A percentile compares a stretch with the other conserved stretches of the same genome.
Conservation (phyloP, 176 grass and related monocot species). For the Elaeis guineensis region DNA sequence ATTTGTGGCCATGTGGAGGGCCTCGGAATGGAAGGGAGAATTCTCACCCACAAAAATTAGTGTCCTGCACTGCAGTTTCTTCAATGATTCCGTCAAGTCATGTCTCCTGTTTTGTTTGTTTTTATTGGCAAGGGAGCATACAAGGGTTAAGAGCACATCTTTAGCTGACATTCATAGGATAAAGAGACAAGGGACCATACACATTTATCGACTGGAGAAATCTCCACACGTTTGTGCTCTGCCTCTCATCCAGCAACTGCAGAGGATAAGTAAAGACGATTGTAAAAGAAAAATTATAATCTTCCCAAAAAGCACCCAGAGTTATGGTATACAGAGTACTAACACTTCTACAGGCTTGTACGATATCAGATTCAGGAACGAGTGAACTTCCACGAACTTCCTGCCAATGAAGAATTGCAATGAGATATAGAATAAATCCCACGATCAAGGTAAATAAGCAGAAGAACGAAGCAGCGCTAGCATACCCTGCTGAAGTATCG, state of each 20-base stretch:
- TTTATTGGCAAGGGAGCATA: no score
- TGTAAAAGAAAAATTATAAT: not conserved
- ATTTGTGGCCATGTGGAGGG: conserved; percentile 81
- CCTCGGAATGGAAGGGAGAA: conserved; percentile 73
- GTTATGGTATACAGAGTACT: conserved; percentile 1
- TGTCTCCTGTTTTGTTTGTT: conserved; percentile 62
- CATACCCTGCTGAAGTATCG: conserved; percentile 94
- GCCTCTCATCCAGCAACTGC: conserved; percentile 84
- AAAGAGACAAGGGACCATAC: conserved; percentile 22
- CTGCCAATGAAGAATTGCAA: conserved; percentile 29
- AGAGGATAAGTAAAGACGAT: conserved; percentile 12
- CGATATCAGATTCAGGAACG: conserved; percentile 88
- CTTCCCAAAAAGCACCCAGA: no score
- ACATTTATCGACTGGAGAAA: conserved; percentile 87
- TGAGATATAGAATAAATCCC: conserved; percentile 18
- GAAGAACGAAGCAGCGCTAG: not conserved
- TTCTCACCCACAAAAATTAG: conserved; percentile 84
- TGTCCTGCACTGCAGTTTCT: conserved; percentile 77
- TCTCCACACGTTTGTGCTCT: conserved; percentile 72
- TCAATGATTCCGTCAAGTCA: conserved; percentile 74
- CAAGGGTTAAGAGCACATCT: no score
- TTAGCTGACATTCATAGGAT: not conserved
- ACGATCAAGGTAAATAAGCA: conserved; percentile 10
- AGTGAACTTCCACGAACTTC: conserved; percentile 81
- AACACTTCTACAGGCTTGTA: conserved; percentile 90